Base-by-base conservation (phyloP, 2,329 filamentous ascomycete species). In the Microcyclosporella mali region DNA sequence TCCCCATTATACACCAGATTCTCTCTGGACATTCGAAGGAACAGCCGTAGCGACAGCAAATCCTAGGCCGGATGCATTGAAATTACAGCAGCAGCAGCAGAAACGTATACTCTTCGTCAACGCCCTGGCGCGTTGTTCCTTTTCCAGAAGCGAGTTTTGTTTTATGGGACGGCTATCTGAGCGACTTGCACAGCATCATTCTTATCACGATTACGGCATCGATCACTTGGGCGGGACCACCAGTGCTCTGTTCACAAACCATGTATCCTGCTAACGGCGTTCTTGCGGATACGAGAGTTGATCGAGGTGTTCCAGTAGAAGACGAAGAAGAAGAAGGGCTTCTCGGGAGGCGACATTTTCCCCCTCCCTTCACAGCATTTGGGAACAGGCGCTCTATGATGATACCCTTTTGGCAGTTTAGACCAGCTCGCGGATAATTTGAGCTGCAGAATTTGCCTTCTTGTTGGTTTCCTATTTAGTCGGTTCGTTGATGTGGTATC, bases 1-100 rank as follows among this genome's bases (percentile, higher is more conserved):
- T 59, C 58, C n/a, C 58, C 58, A 6, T 45, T 60, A 15, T 47
- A 59, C 17, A 52, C 49, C 12, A 38, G 56, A 43, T 43, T 54
- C 37, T 54, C 51, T 17, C 31, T 52, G 37, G 51, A 54, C 40
- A 51, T 52, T 35, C 51, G 51, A 39, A 41, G 51, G 41, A 37
- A 46, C 34, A 37, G 38, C 33, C 51, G 49, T 41, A 43, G 42
- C 43, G 46, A 54, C 46, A 52, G 51, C 45, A 52, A 43, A 33
- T 40, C 40, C 46, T 52, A 48, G 43, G 44, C 49, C 35, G 30
- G 49, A 38, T 40, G 46, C 44, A 46, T 36, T 34, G 29, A 32
- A 34, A 29, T 37, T 37, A 37, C 28, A 15, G 15, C 21, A 39
- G 15, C 16, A 33, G 29, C 21, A 36, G 39, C 35, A 28, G 17